Base-by-base conservation (phyloP, 176 grass and related monocot species). In the Carex myosuroides region DNA sequence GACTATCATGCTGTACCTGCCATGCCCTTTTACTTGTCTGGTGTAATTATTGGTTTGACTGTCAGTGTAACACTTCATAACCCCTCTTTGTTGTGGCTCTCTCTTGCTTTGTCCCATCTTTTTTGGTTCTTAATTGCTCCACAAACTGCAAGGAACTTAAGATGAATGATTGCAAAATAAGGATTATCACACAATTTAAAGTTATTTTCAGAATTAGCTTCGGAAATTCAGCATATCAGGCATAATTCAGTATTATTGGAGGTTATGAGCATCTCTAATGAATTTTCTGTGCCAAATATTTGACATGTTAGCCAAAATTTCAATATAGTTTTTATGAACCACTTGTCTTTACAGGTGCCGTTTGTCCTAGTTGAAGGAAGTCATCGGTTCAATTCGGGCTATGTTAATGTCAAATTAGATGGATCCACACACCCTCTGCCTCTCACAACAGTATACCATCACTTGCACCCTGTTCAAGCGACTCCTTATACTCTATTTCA, bases 401-500 rank as follows among this genome's bases (percentile, higher is more conserved):
- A 86, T 88, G 83, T 94, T 61, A 78, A 92, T 84, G 87, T 99
- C 60, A 90, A 89, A 52, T 86, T 99, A 76, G 91, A 94, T 69
- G 74, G 89, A 35, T 79, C 84, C 61, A 54, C 78, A 33, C 93
- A 99, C 60, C 74, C 88, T 69, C 68, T 99, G 79, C 96, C 96
- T 90, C 91, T 99, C 67, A 95, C 89, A 20, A 95, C 91, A 59
- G 91, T 92, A 69, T 93, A 89, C 80, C 91, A 95, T 88, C 90
- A 99, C 61, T 86, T 99, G 85, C 84, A 90, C 78, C 96, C 91
- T 78, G 63, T 99, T 84, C 89, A 90, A 80, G 81, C 88, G 5
- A 85, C 88, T 95, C 90, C 90, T 53, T 99, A 89, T 84, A 95
- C 91, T 86, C 82, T 99, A 12, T 90, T 95, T 79, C 96, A 95